Percentiles rank a stretch among this genome's conserved stretches.
Conservation (phyloP, 305 asterid species). For the Vinca major region DNA sequence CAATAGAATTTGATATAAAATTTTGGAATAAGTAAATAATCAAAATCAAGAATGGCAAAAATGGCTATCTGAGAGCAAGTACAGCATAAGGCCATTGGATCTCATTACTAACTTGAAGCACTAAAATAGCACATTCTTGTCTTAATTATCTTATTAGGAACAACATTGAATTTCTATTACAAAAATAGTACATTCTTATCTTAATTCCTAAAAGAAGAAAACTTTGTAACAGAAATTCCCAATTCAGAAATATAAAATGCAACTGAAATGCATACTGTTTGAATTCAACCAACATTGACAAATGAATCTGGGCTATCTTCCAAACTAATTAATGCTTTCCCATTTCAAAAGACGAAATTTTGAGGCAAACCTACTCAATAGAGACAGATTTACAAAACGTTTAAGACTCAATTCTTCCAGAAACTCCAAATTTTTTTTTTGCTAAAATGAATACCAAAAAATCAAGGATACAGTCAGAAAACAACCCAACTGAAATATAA, state of each 20-base stretch:
- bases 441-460: not conserved
- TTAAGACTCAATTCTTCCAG: constrained; percentile 13
- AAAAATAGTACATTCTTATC: not conserved
- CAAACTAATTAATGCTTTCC: not conserved
- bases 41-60: too few relatives aligned
- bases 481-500: constrained; percentile 3
- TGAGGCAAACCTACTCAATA: constrained; percentile 2
- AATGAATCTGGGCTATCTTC: not conserved
- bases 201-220: not conserved
- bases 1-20: not conserved
- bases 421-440: not conserved
- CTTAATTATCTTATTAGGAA: too few relatives aligned
- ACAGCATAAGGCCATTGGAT: too few relatives aligned
- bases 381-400: constrained; percentile 8
- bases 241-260: not conserved
- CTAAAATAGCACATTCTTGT: too few relatives aligned
- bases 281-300: not conserved
- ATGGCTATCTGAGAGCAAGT: too few relatives aligned
- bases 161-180: constrained; percentile 1
- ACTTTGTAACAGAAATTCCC: not conserved
- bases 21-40: too few relatives aligned
- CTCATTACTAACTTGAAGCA: too few relatives aligned
- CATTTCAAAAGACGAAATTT: constrained; percentile 10
- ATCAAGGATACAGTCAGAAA: not conserved
- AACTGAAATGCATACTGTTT: not conserved